These are phyloP conservation scores for Penicillium alfredii DNA, from an alignment of 495 filamentous ascomycete genomes.

Conservation along the genomic window DNA sequence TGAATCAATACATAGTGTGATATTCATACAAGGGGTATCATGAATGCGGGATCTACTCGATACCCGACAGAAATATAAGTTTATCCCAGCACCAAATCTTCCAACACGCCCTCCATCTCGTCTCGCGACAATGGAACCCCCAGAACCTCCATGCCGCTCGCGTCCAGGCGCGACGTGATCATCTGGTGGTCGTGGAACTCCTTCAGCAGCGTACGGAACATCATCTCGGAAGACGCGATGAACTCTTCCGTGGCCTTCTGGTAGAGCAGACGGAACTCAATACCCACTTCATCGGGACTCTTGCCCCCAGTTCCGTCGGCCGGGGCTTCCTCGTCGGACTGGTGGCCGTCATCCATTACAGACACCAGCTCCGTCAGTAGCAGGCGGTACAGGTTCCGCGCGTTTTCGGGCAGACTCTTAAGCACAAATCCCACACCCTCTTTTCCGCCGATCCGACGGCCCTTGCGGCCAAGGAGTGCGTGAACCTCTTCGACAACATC, in stretches of 20 bases:
- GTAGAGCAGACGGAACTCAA: slow-evolving; percentile 88
- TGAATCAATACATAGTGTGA: too few relatives aligned
- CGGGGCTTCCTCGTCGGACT: slow-evolving; percentile 38
- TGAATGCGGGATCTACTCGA: slow-evolving; percentile 18
- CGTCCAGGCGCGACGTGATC: slow-evolving; percentile 81
- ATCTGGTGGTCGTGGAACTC: slow-evolving; percentile 99
- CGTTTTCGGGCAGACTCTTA: slow-evolving; percentile 84
- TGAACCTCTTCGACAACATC: slow-evolving; percentile 84
- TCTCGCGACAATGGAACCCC: slow-evolving; percentile 81
- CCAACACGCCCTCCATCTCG: slow-evolving; percentile 82
- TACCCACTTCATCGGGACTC: slow-evolving; percentile 43
- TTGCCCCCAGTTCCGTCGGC: slow-evolving; percentile 26
- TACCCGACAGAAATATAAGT: slow-evolving; percentile 1
- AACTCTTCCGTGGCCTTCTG: slow-evolving; percentile 95
- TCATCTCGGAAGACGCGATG: slow-evolving; percentile 93
- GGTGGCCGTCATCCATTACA: slow-evolving; percentile 46
- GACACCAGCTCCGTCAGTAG: slow-evolving; percentile 79
- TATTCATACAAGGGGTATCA: slow-evolving; percentile 35
- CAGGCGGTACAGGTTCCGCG: slow-evolving; percentile 74
- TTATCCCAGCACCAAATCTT: slow-evolving; percentile 64
- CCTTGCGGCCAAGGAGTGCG: slow-evolving; percentile 74
- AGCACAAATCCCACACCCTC: slow-evolving; percentile 91
- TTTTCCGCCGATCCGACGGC: slow-evolving; percentile 76
- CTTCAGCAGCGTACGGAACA: slow-evolving; percentile 86
- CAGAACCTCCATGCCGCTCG: slow-evolving; percentile 74